These are phyloP conservation scores for Vicia villosa DNA, from an alignment of 306 rosid species.

Conservation along the genomic window DNA sequence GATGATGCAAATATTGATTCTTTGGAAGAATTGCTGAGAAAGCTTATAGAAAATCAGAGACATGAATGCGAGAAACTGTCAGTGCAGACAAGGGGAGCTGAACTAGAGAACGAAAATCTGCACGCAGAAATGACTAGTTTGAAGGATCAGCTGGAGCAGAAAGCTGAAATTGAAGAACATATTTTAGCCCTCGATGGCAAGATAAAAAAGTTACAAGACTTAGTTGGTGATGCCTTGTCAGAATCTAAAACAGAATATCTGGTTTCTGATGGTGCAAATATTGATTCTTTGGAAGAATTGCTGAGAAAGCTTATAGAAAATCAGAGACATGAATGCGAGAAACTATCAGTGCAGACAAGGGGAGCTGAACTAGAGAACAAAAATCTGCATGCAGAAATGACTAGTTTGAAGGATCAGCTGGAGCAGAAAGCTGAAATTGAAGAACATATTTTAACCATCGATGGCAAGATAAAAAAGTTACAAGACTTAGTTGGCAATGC, in stretches of 20 bases:
- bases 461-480: constrained; percentile 61
- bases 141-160: constrained; percentile 54
- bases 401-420: constrained; percentile 49
- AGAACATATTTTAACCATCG: constrained; percentile 49
- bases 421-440: constrained; percentile 49
- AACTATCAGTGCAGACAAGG: too few relatives aligned
- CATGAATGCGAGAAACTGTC: too few relatives aligned
- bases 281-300: constrained; percentile 69
- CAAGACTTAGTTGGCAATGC: constrained; percentile 60
- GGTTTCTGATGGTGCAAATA: constrained; percentile 55
- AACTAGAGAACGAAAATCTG: too few relatives aligned
- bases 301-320: constrained; percentile 69
- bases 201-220: constrained; percentile 60
- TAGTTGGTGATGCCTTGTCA: constrained; percentile 62
- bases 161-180: constrained; percentile 50
- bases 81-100: too few relatives aligned
- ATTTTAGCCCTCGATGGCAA: constrained; percentile 50
- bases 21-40: constrained; percentile 67
- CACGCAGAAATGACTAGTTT: background rate
- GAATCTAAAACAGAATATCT: constrained; percentile 46
- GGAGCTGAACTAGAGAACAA: too few relatives aligned
- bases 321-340: background rate
- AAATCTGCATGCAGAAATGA: too few relatives aligned
- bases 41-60: constrained; percentile 59
- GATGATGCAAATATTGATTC: constrained; percentile 58